phyloP scores from a whole-genome alignment of 306 rosid genomes.

The Begonia masoniana region DNA sequence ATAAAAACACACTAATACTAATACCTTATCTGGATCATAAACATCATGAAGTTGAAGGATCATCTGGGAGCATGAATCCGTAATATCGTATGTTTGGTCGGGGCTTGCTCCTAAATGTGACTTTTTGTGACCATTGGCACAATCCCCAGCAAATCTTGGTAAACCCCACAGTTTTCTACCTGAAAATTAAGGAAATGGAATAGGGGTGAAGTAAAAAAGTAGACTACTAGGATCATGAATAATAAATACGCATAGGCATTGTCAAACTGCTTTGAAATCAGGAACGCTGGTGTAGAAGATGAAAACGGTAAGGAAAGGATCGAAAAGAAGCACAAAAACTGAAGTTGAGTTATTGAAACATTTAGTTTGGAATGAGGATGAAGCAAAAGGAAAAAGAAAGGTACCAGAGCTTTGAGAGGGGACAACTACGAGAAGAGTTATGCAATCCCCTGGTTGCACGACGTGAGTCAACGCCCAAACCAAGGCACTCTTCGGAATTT shows the following conservation, averaged over 20 bases:
- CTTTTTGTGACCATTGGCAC: conserved; percentile 68
- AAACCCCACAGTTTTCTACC: conserved; percentile 89
- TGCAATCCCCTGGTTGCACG: conserved; percentile 97
- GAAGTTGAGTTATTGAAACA: too few relatives aligned
- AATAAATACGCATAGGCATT: too few relatives aligned
- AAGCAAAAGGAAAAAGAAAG: conserved; percentile 1
- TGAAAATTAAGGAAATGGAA: conserved; percentile 16
- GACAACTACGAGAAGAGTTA: conserved; percentile 82
- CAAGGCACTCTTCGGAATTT: conserved; percentile 86
- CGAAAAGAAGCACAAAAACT: too few relatives aligned
- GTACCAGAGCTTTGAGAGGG: conserved; percentile 82
- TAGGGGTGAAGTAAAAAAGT: too few relatives aligned
- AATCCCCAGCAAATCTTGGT: conserved; percentile 91
- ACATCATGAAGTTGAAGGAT: conserved; percentile 95
- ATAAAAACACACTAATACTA: conserved; percentile 2
- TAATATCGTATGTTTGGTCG: conserved; percentile 70
- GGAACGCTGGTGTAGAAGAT: too few relatives aligned
- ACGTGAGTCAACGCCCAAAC: conserved; percentile 97
- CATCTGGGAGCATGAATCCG: conserved; percentile 95
- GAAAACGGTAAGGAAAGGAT: too few relatives aligned
- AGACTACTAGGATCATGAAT: too few relatives aligned
- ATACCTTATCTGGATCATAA: conserved; percentile 88
- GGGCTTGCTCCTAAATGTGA: conserved; percentile 47
- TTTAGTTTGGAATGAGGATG: not conserved
- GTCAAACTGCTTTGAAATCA: too few relatives aligned